Base-by-base conservation (phyloP, 495 filamentous ascomycete genomes). In the Durotheca rogersii region DNA sequence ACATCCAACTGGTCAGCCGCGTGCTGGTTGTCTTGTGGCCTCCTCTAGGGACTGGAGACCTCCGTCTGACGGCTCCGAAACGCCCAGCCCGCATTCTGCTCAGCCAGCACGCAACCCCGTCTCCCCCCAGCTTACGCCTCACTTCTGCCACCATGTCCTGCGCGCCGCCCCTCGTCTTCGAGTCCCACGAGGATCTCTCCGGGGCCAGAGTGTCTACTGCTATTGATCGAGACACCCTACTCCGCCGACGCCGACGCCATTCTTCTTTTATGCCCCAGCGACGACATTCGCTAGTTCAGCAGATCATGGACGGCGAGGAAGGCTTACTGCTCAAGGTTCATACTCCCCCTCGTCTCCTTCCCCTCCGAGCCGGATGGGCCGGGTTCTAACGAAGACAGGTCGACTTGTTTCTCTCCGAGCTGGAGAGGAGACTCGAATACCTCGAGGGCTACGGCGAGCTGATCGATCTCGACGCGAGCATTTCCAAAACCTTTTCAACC, bases 391-490 rank as follows among this genome's bases (percentile, higher is more conserved):
- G 12, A 29, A 47, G 33, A 52, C 52, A 90, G 86, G 86, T 95
- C 43, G 92, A 97, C 68, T 76, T 90, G 16, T 95, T 97, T 69
- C 78, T 99, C 16, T 80, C 85, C 17, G 89, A 96, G 62, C 75
- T 99, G 35, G 89, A 94, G 67, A 78, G 85, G 58, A 81, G 90
- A 36, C 71, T 97, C 17, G 90, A 91, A 60, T 88, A 88, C 75
- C 82, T 96, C 34, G 94, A 97, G 69, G 80, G 81, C 53, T 96
- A 93, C 51, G 86, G 87, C 30, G 89, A 93, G 48, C 68, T 88
- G 29, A 34, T 61, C 36, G 88, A 85, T 32, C 74, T 96, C 47
- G 93, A 97, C 65, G 72, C 86, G 15, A 85, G 88, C 46, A 82
- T 97, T 40, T 81, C 82, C 27, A 78, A 86, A 37, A 91, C 91